phyloP scores from a whole-genome alignment of 1,139 yeast genomes.

The Saccharomycopsis phalli region DNA sequence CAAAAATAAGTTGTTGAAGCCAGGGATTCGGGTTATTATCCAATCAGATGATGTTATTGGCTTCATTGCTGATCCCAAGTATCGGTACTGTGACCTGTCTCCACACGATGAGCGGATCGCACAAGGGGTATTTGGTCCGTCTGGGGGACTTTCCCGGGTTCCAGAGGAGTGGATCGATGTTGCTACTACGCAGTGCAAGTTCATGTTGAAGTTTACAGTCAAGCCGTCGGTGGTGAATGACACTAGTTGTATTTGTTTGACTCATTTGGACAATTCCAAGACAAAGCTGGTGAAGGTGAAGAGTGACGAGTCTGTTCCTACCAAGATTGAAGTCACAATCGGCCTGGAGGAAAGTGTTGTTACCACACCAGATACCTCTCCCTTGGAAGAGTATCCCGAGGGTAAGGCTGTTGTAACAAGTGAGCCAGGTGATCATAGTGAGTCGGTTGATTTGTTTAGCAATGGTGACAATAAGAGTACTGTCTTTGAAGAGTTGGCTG shows the following conservation, averaged over 20 bases:
- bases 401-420: background rate
- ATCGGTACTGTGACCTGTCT: background rate
- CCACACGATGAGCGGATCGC: background rate
- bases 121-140: background rate
- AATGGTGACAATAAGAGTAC: background rate
- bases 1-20: constrained; percentile 15
- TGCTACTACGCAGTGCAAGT: constrained; percentile 5
- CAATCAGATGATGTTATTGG: constrained; percentile 14
- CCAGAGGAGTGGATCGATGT: constrained; percentile 12
- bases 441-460: background rate
- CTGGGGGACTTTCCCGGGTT: constrained; percentile 1
- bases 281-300: background rate
- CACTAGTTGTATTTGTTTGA: constrained; percentile 9
- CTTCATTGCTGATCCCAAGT: constrained; percentile 11
- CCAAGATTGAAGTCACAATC: constrained; percentile 1
- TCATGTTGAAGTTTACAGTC: constrained; percentile 8
- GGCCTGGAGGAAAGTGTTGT: background rate
- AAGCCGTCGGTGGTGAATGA: constrained; percentile 5
- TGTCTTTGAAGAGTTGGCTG: background rate
- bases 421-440: background rate
- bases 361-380: background rate
- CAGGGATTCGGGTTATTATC: constrained; percentile 15
- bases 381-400: background rate
- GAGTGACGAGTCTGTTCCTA: background rate
- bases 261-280: constrained; percentile 2